Evolutionary conservation across 352 stramenopile genomes (phyloP).

Genomic region (Phytophthora pistaciae): DNA sequence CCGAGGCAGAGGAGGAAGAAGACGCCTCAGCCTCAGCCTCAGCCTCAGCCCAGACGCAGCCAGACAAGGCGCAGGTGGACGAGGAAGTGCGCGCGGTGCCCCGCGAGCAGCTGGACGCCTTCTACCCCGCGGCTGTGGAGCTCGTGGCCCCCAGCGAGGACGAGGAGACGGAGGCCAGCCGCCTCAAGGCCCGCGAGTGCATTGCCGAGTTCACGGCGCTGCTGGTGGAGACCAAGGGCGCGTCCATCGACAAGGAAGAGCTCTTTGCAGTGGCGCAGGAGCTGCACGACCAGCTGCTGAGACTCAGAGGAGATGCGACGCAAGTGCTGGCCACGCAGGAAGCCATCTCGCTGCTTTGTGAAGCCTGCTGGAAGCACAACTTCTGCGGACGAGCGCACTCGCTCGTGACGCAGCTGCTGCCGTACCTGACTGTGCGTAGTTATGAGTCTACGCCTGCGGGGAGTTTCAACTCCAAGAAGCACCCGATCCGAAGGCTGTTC

Average conservation of each 20-base stretch:
- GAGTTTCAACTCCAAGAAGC: constrained; percentile 72
- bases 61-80: constrained; percentile 35
- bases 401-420: constrained; percentile 85
- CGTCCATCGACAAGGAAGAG: constrained; percentile 60
- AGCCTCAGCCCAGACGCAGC: background rate
- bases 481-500: constrained; percentile 80
- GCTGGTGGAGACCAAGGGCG: constrained; percentile 64
- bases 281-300: constrained; percentile 74
- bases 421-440: constrained; percentile 85
- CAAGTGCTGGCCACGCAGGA: constrained; percentile 65
- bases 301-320: constrained; percentile 53
- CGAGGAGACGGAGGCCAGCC: constrained; percentile 32
- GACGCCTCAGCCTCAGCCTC: constrained; percentile 12
- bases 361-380: constrained; percentile 79
- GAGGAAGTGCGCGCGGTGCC: constrained; percentile 70
- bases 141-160: constrained; percentile 39
- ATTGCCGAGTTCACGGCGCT: constrained; percentile 66
- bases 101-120: constrained; percentile 49
- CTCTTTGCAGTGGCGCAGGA: constrained; percentile 70
- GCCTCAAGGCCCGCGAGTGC: constrained; percentile 50
- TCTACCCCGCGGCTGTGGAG: constrained; percentile 57
- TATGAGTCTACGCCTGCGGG: constrained; percentile 67
- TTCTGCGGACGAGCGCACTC: constrained; percentile 64
- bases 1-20: constrained; percentile 3
- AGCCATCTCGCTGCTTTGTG: constrained; percentile 75